Percentiles rank a stretch among this genome's conserved stretches.
Evolutionary conservation across 2,329 filamentous ascomycete species (phyloP).

Genomic region (Gnomoniopsis sp.): DNA sequence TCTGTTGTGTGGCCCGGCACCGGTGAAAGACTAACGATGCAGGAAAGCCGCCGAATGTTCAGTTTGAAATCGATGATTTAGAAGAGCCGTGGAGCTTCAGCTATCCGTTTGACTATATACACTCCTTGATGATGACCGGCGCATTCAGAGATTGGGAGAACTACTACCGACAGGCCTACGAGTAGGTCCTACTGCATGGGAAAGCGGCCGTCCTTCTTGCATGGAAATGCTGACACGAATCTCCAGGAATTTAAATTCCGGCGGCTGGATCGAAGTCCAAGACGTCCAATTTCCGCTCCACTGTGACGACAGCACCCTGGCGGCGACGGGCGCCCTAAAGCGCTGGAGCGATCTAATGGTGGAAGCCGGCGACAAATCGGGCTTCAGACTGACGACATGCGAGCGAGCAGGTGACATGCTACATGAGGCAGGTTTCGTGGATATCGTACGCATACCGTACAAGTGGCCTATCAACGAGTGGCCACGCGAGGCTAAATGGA

Average conservation of each 20-base stretch:
- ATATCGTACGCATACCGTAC: constrained; percentile 18
- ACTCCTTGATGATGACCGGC: constrained; percentile 26
- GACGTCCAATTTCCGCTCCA: constrained; percentile 29
- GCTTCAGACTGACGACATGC: constrained; percentile 26
- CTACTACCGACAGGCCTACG: constrained; percentile 23
- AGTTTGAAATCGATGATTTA: constrained; percentile 27
- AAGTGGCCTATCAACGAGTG: constrained; percentile 23
- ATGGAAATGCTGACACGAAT: not conserved
- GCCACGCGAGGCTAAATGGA: constrained; percentile 21
- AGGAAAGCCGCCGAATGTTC: constrained; percentile 23
- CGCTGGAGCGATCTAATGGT: constrained; percentile 29
- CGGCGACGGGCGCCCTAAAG: constrained; percentile 21
- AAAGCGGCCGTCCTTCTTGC: not conserved
- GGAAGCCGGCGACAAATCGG: constrained; percentile 26
- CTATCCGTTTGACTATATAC: constrained; percentile 27
- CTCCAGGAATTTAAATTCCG: constrained; percentile 20
- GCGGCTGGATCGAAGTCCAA: constrained; percentile 26
- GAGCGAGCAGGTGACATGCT: constrained; percentile 26
- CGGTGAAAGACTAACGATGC: constrained; percentile 4
- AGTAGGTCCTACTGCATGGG: constrained; percentile 16
- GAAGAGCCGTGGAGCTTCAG: constrained; percentile 27
- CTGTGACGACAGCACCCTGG: constrained; percentile 28
- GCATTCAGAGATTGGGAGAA: constrained; percentile 25
- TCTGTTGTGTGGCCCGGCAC: too few species aligned
- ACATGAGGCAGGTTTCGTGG: constrained; percentile 15